Conservation (phyloP, 1,284 basidiomycete species). For the Trichosporon sp. region DNA sequence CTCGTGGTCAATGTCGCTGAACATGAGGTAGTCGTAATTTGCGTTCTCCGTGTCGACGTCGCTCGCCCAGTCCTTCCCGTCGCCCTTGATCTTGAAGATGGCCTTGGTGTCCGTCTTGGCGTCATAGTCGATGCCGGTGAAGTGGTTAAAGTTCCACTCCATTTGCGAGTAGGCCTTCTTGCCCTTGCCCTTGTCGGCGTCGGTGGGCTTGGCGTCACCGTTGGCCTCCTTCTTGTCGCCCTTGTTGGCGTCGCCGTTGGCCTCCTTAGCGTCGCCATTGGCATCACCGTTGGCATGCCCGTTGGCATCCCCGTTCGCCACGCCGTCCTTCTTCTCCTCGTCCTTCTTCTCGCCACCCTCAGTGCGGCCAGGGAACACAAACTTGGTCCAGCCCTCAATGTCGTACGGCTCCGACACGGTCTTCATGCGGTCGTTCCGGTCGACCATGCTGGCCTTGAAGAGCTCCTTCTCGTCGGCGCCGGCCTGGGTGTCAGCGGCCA, state of each 20-base stretch:
- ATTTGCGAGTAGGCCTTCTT: conserved; percentile 54
- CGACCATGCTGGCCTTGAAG: conserved; percentile 70
- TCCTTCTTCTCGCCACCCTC: conserved; percentile 21
- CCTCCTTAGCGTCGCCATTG: no score
- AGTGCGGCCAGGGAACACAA: conserved; percentile 14
- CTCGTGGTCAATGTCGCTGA: conserved; percentile 61
- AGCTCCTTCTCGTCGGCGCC: conserved; percentile 76
- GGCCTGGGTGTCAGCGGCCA: conserved; percentile 18
- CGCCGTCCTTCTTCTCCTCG: conserved; percentile 26
- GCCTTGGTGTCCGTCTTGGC: conserved; percentile 59
- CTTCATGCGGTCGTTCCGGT: conserved; percentile 52
- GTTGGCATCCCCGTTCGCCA: conserved; percentile 30
- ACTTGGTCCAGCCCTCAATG: conserved; percentile 77
- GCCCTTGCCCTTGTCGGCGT: neutral
- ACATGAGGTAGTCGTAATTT: conserved; percentile 50
- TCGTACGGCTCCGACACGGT: conserved; percentile 59
- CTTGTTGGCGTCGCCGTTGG: conserved; percentile 27
- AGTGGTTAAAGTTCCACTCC: conserved; percentile 54
- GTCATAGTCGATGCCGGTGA: conserved; percentile 79
- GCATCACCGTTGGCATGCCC: conserved; percentile 21
- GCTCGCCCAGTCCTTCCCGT: conserved; percentile 55
- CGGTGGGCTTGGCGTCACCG: neutral
- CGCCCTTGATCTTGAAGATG: conserved; percentile 57
- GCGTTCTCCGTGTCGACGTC: conserved; percentile 52
- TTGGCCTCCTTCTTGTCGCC: conserved; percentile 29